Percentiles rank a stretch among this genome's conserved stretches.
These are phyloP conservation scores for Ceratocystis alfenasii DNA, from an alignment of 2,329 filamentous ascomycete genomes.

Conservation along the genomic window DNA sequence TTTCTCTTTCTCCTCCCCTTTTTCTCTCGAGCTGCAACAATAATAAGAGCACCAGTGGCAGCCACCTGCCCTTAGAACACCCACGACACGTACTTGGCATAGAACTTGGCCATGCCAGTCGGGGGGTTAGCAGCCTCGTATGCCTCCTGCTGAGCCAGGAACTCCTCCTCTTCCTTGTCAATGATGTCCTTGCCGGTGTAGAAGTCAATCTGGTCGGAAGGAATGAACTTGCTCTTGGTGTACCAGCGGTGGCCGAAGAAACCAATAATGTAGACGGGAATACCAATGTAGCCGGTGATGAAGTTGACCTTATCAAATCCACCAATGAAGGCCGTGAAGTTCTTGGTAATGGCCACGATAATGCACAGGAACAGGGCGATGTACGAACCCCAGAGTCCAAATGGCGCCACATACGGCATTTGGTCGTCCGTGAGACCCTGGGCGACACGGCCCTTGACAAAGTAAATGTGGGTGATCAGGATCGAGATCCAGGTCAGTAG, in stretches of 20 bases:
- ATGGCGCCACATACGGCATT: slow-evolving; percentile 55
- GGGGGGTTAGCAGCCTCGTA: slow-evolving; percentile 24
- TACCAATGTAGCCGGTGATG: slow-evolving; percentile 65
- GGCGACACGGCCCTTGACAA: slow-evolving; percentile 49
- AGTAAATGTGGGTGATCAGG: slow-evolving; percentile 55
- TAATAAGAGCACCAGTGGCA: background rate
- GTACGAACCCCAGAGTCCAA: slow-evolving; percentile 59
- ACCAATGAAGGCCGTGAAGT: slow-evolving; percentile 58
- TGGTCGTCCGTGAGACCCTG: slow-evolving; percentile 44
- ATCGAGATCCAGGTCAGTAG: slow-evolving; percentile 57
- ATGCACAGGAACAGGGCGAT: slow-evolving; percentile 56
- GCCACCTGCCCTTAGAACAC: slow-evolving; percentile 20
- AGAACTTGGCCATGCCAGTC: slow-evolving; percentile 20
- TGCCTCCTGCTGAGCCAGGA: slow-evolving; percentile 37
- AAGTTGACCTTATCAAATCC: slow-evolving; percentile 49
- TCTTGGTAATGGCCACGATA: slow-evolving; percentile 70
- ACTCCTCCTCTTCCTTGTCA: slow-evolving; percentile 60
- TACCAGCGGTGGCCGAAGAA: slow-evolving; percentile 56
- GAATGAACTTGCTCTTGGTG: slow-evolving; percentile 43
- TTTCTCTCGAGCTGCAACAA: too few relatives aligned
- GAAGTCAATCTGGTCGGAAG: slow-evolving; percentile 52
- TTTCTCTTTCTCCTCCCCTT: background rate
- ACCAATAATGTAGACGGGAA: slow-evolving; percentile 59
- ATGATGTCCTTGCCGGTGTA: slow-evolving; percentile 62
- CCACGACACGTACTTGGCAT: slow-evolving; percentile 23